Conservation (phyloP, 2,329 filamentous ascomycete species). For the Paecilomyces formosus region DNA sequence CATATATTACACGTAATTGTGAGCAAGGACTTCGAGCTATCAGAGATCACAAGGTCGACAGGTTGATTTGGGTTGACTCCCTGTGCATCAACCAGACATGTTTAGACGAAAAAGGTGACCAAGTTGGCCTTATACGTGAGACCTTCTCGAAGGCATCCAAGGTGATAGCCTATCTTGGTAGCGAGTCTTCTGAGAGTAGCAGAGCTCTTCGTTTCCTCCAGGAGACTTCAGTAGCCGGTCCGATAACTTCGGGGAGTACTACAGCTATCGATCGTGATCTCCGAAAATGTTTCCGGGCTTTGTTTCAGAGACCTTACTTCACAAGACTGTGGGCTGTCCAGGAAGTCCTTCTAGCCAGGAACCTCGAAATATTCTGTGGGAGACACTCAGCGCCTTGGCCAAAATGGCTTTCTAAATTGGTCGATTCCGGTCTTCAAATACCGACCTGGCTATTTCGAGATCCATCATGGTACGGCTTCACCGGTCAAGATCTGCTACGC, state of each 20-base stretch:
- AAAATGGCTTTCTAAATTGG: background rate
- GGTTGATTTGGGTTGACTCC: constrained; percentile 1
- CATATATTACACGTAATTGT: background rate
- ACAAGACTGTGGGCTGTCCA: background rate
- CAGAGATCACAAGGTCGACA: background rate
- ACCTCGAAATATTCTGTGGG: background rate
- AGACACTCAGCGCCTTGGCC: background rate
- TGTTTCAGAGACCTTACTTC: background rate
- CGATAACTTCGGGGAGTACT: background rate
- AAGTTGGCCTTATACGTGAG: background rate
- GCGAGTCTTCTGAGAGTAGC: background rate
- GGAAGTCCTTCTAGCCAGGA: background rate
- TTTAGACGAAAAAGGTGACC: background rate
- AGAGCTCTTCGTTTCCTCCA: too few relatives aligned
- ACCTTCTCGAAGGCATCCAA: background rate
- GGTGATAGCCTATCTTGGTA: background rate
- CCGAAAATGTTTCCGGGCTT: background rate
- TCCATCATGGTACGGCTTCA: background rate
- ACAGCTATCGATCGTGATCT: background rate
- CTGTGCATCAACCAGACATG: constrained; percentile 1
- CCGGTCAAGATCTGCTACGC: background rate
- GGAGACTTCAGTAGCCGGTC: too few relatives aligned
- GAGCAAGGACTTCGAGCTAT: background rate
- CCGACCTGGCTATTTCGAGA: background rate
- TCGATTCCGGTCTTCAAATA: background rate